phyloP scores from a whole-genome alignment of 164 flowering plant genomes.

The Macadamia tetraphylla region DNA sequence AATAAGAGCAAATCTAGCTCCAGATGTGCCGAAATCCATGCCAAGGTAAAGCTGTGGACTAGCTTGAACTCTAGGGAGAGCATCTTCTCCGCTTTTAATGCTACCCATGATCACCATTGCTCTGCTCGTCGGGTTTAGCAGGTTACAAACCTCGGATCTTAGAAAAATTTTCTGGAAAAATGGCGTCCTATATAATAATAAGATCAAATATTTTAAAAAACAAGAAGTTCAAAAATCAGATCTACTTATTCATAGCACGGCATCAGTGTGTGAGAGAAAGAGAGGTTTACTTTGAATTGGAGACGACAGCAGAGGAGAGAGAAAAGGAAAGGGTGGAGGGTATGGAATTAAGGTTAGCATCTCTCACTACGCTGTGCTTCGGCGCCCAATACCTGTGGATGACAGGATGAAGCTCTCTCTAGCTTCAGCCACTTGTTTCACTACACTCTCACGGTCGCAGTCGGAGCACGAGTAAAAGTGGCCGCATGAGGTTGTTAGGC shows the following conservation, averaged over 20 bases:
- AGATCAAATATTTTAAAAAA: not conserved
- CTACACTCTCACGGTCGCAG: too few species aligned
- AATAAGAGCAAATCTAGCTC: slow-evolving; percentile 78
- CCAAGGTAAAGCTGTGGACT: slow-evolving; percentile 65
- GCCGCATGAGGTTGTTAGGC: too few species aligned
- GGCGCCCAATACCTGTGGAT: not conserved
- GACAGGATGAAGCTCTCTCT: not conserved
- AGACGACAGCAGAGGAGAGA: not conserved
- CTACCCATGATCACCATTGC: slow-evolving; percentile 11
- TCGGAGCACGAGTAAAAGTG: too few species aligned
- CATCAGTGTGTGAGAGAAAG: not conserved
- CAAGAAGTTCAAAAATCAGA: not conserved
- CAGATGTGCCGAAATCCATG: slow-evolving; percentile 97
- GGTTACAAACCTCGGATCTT: slow-evolving; percentile 6
- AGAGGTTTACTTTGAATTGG: not conserved
- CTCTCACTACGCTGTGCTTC: not conserved
- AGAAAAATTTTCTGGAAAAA: slow-evolving; percentile 1
- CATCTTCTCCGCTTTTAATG: slow-evolving; percentile 7
- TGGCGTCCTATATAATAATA: slow-evolving; percentile 4
- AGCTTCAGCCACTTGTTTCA: not conserved
- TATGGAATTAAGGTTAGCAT: not conserved
- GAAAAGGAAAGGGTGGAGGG: not conserved
- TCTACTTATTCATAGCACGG: too few species aligned
- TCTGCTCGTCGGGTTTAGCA: slow-evolving; percentile 2
- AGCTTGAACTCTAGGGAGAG: slow-evolving; percentile 17